A percentile compares a stretch with the other conserved stretches of the same genome.
Conservation (phyloP, 2,329 filamentous ascomycete species). For the Microdochium nivale region DNA sequence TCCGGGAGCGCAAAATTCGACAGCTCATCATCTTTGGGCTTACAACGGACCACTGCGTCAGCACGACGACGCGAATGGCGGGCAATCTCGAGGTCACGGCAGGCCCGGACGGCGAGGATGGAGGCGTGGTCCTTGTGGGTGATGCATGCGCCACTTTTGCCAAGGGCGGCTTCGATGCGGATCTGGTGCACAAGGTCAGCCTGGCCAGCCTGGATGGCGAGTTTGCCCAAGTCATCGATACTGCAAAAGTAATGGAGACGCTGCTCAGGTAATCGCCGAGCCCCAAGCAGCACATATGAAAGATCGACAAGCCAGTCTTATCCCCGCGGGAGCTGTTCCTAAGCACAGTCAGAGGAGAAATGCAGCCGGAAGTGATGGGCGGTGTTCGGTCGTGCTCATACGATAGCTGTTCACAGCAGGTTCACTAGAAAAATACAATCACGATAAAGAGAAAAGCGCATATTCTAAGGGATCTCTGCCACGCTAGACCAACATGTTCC, state of each 20-base stretch:
- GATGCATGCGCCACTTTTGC: constrained; percentile 38
- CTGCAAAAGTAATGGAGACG: constrained; percentile 20
- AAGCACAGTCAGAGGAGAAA: too few relatives aligned
- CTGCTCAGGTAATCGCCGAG: too few relatives aligned
- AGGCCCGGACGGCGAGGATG: constrained; percentile 18
- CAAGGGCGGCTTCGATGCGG: constrained; percentile 31
- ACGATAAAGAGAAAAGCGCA: too few relatives aligned
- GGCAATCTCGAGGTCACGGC: constrained; percentile 34
- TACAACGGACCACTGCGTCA: constrained; percentile 41
- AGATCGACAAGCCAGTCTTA: too few relatives aligned
- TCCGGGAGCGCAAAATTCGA: constrained; percentile 22
- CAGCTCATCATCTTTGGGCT: constrained; percentile 32
- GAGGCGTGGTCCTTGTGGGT: constrained; percentile 29
- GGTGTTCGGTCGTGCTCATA: too few relatives aligned
- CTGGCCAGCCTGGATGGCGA: constrained; percentile 34
- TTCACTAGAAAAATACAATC: too few relatives aligned
- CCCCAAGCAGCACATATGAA: too few relatives aligned
- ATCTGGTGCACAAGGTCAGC: constrained; percentile 33
- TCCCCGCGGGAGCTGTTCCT: too few relatives aligned
- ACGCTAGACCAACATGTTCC: too few relatives aligned
- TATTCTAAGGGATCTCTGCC: too few relatives aligned
- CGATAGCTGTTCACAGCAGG: too few relatives aligned
- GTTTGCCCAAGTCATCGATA: constrained; percentile 30
- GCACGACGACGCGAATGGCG: constrained; percentile 37
- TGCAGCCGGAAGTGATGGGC: too few relatives aligned